Percentiles rank a stretch among this genome's conserved stretches.
Evolutionary conservation across 352 stramenopile species (phyloP).

Genomic region (Thalassiosira livingstoniorum): DNA sequence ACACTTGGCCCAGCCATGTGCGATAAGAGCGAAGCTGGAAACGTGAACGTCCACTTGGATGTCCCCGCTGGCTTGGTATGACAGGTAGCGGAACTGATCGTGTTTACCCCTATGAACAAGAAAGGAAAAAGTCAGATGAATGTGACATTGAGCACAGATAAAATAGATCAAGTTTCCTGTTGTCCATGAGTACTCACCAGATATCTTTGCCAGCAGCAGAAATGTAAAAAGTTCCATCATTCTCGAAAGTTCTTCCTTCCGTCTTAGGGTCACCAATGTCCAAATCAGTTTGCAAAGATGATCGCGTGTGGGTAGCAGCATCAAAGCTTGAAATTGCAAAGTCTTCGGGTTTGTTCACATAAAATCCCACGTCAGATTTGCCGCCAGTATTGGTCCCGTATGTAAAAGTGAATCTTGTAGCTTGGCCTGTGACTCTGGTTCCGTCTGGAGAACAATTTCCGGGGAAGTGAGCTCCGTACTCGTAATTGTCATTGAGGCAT

Average conservation of each 20-base stretch:
- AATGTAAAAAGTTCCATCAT: constrained; percentile 42
- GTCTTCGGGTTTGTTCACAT: constrained; percentile 50
- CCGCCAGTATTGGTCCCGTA: constrained; percentile 12
- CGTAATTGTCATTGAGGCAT: constrained; percentile 28
- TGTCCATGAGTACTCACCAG: too few species aligned
- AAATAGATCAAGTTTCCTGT: too few species aligned
- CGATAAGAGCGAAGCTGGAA: constrained; percentile 9
- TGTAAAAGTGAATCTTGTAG: too few species aligned
- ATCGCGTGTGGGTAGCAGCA: background rate
- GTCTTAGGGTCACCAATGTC: constrained; percentile 2
- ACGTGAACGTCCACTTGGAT: constrained; percentile 32
- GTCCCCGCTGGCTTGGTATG: constrained; percentile 14
- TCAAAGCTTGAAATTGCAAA: constrained; percentile 12
- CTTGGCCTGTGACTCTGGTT: constrained; percentile 32
- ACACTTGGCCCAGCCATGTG: constrained; percentile 29
- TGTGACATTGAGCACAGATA: too few species aligned
- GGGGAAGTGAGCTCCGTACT: constrained; percentile 40
- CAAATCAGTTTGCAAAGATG: constrained; percentile 2
- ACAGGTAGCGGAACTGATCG: constrained; percentile 25
- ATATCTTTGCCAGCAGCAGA: constrained; percentile 40
- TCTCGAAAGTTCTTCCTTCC: constrained; percentile 13
- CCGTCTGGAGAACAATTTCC: constrained; percentile 54
- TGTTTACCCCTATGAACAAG: constrained; percentile 17
- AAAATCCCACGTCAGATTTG: constrained; percentile 50
- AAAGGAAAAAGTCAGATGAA: too few species aligned